Evolutionary conservation across 2,329 filamentous ascomycete genomes (phyloP).

Genomic region (Didymella arachidicola): DNA sequence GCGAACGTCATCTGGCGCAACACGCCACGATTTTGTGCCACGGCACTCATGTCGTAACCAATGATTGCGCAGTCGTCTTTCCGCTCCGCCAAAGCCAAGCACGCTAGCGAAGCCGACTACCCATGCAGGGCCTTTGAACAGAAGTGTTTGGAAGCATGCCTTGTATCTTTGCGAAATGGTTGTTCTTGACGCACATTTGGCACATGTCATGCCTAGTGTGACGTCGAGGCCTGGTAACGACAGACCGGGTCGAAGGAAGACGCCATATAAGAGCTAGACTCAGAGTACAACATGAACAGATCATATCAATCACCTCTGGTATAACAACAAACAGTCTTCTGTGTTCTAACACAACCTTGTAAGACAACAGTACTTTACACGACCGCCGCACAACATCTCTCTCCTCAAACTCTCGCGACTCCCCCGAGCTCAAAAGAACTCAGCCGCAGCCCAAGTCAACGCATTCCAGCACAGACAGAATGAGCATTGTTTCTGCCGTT

Average conservation of each 20-base stretch:
- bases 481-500: background rate
- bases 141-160: conserved; percentile 5
- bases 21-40: conserved; percentile 12
- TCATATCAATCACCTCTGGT: too few relatives aligned
- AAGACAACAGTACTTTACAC: too few relatives aligned
- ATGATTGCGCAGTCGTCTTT: background rate
- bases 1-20: conserved; percentile 4
- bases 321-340: background rate
- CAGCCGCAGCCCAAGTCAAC: conserved; percentile 4
- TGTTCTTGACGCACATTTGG: conserved; percentile 5
- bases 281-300: background rate
- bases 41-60: background rate
- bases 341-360: background rate
- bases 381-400: background rate
- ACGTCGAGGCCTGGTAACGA: conserved; percentile 1
- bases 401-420: background rate
- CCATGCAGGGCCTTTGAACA: conserved; percentile 5
- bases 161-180: background rate
- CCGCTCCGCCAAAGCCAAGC: conserved; percentile 13
- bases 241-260: background rate
- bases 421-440: background rate
- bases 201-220: conserved; percentile 16
- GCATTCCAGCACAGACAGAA: conserved; percentile 1
- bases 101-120: conserved; percentile 13
- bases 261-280: conserved; percentile 2